phyloP scores from a whole-genome alignment of 2,329 filamentous ascomycete species.

The Botryosphaeria agaves region DNA sequence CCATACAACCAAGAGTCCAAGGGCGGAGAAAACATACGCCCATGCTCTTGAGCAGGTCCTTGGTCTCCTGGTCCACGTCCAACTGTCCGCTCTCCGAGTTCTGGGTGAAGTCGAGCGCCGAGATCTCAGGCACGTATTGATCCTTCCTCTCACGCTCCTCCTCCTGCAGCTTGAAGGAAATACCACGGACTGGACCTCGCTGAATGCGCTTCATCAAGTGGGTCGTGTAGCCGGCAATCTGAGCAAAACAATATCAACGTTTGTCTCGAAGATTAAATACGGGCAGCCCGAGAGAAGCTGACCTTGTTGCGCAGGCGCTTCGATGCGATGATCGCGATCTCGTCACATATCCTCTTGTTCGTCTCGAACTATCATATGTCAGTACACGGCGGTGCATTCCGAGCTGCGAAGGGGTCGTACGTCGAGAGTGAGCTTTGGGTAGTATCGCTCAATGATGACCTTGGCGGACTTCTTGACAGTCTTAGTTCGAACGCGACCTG shows the following conservation, averaged over 20 bases:
- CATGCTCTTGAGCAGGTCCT: slow-evolving; percentile 96
- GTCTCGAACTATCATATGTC: slow-evolving; percentile 99
- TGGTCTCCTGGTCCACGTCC: slow-evolving; percentile 93
- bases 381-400: too few species aligned
- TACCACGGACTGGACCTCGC: slow-evolving; percentile 96
- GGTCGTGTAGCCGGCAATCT: slow-evolving; percentile 98
- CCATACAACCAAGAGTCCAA: too few species aligned
- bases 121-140: slow-evolving; percentile 98
- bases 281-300: slow-evolving; percentile 7
- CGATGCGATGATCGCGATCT: slow-evolving; percentile 97
- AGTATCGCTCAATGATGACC: slow-evolving; percentile 99
- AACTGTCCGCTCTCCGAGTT: slow-evolving; percentile 84
- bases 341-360: slow-evolving; percentile 99
- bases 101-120: slow-evolving; percentile 94
- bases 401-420: too few species aligned
- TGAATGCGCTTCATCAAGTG: slow-evolving; percentile 98
- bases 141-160: slow-evolving; percentile 99
- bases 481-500: slow-evolving; percentile 41
- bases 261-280: background rate
- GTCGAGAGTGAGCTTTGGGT: slow-evolving; percentile 90
- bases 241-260: background rate
- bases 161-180: slow-evolving; percentile 99
- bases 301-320: slow-evolving; percentile 99
- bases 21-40: slow-evolving; percentile 74
- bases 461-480: slow-evolving; percentile 82